Evolutionary conservation across 768 basidiomycete genomes (phyloP), one percentile per base, ranked within the genome.

Genomic region (Mycena haematopus): DNA sequence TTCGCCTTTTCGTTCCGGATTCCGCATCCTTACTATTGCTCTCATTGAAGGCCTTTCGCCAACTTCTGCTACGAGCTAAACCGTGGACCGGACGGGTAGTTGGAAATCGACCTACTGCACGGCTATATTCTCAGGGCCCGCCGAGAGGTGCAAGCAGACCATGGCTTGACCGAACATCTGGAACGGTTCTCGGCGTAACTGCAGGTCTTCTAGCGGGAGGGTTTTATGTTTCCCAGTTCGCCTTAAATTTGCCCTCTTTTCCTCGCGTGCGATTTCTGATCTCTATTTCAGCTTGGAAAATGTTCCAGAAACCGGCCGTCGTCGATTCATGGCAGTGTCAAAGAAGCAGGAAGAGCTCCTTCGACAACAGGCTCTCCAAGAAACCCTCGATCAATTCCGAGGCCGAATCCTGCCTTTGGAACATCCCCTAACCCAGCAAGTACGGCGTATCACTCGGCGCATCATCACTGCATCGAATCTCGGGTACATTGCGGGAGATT

Each of bases 281-380:
- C 17, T 22, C 11, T 7, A 10, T 45, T 36, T 8, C 27, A 95
- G 93, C 70, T 79, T 96, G 27, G 95, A 98, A 72, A 82, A 85
- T 70, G 91, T 94, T 0, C 87, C 91, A 2, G 90, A 95, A 71
- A 96, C 93, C 0, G 93, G 94, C 0, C 78, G 96, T 58, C 90
- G 89, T 84, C 77, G 96, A 22, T 97, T 96, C 72, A 96, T 98
- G 85, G 90, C 45, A 1, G 52, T 67, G 1, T 64, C 66, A 1
- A 31, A 47, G 36, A 22, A 51, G 38, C 27, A 58, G 45, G 66
- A 67, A 24, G 59, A 60, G 17, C 50, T 85, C 82, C 71, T 90
- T 15, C 82, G 78, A 19, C 75, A 84, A 50, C 44, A 73, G 2
- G 51, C 66, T 42, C 72, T 76, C 66, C 66, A 79, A 38, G 73